Conservation (phyloP, 805 yeast species). For the Wickerhamiella parazyma region DNA sequence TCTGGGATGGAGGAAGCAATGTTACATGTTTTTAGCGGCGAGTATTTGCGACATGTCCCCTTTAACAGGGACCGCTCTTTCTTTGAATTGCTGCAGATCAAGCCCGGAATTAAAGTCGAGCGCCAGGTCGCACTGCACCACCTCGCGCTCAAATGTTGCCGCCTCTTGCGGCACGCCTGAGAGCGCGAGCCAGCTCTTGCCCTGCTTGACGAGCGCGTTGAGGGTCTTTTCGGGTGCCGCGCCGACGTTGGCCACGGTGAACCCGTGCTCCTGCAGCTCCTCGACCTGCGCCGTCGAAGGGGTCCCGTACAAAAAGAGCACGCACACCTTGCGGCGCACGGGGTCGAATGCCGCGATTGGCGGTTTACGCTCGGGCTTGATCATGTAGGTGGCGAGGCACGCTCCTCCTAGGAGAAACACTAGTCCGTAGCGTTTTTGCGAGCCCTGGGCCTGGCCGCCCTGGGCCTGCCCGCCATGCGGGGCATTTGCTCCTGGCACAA, state of each 20-base stretch:
- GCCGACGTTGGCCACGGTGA: slow-evolving; percentile 1
- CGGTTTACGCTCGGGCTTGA: slow-evolving; percentile 14
- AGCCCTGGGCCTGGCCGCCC: too few species aligned
- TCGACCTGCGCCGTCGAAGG: slow-evolving; percentile 10
- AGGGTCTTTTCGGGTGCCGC: slow-evolving; percentile 5
- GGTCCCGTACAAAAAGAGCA: slow-evolving; percentile 18
- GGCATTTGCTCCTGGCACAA: not conserved
- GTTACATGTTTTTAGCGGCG: slow-evolving; percentile 5
- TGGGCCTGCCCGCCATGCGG: too few species aligned
- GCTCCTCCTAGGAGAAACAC: slow-evolving; percentile 17
- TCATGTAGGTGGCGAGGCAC: slow-evolving; percentile 15
- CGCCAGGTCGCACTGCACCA: slow-evolving; percentile 18
- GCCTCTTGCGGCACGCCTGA: slow-evolving; percentile 12
- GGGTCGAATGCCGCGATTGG: slow-evolving; percentile 19
- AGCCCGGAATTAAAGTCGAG: slow-evolving; percentile 12
- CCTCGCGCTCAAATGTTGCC: slow-evolving; percentile 10
- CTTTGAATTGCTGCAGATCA: not conserved
- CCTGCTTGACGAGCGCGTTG: slow-evolving; percentile 13
- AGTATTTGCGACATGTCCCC: not conserved
- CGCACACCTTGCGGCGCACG: slow-evolving; percentile 17
- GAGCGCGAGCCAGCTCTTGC: slow-evolving; percentile 16
- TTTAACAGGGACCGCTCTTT: not conserved
- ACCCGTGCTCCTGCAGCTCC: slow-evolving; percentile 12
- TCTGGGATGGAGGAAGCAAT: not conserved
- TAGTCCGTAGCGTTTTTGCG: slow-evolving; percentile 1